Conservation (phyloP, 164 flowering plant genomes). For the Chloranthus sessilifolius region DNA sequence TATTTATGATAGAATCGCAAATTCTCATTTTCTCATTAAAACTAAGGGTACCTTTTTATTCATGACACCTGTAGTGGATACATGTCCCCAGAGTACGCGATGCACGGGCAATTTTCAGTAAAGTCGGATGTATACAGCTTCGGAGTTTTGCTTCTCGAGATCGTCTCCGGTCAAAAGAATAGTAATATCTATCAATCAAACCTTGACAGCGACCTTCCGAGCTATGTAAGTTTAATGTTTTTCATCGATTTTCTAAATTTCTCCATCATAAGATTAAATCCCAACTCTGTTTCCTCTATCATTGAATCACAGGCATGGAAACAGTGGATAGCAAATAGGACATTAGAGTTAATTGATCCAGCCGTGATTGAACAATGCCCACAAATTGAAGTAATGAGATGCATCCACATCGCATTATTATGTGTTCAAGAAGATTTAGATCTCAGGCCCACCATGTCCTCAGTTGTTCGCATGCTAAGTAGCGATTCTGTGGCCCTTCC, state of each 20-base stretch:
- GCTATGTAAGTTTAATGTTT: conserved; percentile 6
- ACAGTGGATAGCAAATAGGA: not conserved
- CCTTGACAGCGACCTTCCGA: not conserved
- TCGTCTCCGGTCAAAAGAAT: conserved; percentile 20
- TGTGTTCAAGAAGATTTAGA: conserved; percentile 3
- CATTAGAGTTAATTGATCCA: not conserved
- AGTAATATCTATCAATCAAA: conserved; percentile 1
- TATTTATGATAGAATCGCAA: too few species aligned
- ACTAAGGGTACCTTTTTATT: not conserved
- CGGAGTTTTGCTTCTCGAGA: conserved; percentile 25
- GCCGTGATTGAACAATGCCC: not conserved
- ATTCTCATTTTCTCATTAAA: not conserved
- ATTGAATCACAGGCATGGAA: conserved; percentile 1
- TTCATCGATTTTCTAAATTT: too few species aligned
- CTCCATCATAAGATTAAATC: too few species aligned
- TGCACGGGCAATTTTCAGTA: conserved; percentile 22
- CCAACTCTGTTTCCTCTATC: too few species aligned
- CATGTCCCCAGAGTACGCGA: conserved; percentile 31
- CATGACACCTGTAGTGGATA: conserved; percentile 24
- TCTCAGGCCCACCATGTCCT: not conserved
- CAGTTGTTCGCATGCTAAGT: conserved; percentile 1
- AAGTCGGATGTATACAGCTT: conserved; percentile 33
- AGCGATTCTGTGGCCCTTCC: conserved; percentile 26
- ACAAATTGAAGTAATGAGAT: not conserved
- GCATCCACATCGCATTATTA: not conserved